Percentiles rank a stretch among this genome's conserved stretches.
Conservation (phyloP, 257 asterid genomes). For the Eucommia ulmoides region DNA sequence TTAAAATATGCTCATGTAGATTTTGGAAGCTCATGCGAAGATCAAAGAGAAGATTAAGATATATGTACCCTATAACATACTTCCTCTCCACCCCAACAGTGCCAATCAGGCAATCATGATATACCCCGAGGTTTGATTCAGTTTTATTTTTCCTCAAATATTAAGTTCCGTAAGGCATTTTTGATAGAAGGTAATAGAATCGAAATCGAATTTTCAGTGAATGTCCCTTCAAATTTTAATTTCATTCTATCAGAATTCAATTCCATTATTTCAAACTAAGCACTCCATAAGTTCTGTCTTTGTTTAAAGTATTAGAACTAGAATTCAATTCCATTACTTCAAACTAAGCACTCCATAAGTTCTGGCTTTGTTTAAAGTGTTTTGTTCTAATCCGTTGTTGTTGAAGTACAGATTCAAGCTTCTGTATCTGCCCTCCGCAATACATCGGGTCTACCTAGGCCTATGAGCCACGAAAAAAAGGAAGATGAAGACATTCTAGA, state of each 20-base stretch:
- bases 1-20: too few species aligned
- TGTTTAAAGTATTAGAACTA: too few species aligned
- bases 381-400: conserved; percentile 6
- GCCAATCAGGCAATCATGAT: conserved; percentile 84
- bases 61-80: conserved; percentile 83
- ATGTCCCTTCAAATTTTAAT: too few species aligned
- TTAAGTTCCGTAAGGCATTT: conserved; percentile 4
- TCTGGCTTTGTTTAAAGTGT: too few species aligned
- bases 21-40: conserved; percentile 66
- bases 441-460: conserved; percentile 93
- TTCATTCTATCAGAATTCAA: too few species aligned
- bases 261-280: too few species aligned
- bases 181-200: background rate
- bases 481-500: conserved; percentile 79
- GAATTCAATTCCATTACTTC: too few species aligned
- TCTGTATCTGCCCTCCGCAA: conserved; percentile 89
- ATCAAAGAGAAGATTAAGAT: conserved; percentile 79
- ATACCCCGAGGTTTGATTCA: conserved; percentile 75
- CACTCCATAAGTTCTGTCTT: too few species aligned
- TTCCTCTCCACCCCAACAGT: conserved; percentile 92
- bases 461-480: conserved; percentile 67
- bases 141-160: too few species aligned
- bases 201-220: too few species aligned
- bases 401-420: conserved; percentile 65
- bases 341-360: too few species aligned